Percentiles rank a stretch among this genome's conserved stretches.
Conservation (phyloP, 2,329 filamentous ascomycete genomes). For the Fusarium luffae region DNA sequence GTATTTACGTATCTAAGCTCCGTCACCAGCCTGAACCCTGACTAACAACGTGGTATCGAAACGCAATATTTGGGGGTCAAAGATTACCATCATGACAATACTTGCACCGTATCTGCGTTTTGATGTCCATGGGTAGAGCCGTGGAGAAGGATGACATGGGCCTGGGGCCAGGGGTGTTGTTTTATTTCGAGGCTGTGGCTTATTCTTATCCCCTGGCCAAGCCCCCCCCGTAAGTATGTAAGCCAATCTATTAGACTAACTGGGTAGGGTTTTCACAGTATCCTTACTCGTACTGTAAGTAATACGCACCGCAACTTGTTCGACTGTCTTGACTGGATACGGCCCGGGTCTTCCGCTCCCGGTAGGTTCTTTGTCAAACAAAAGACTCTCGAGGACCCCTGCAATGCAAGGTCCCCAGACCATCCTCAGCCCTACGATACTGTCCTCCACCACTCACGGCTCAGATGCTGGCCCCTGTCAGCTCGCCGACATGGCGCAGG, state of each 20-base stretch:
- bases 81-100: not conserved
- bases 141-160: conserved; percentile 15
- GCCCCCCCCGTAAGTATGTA: conserved; percentile 20
- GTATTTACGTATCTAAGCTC: conserved; percentile 29
- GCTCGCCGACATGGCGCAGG: conserved; percentile 42
- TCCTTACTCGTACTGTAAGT: not conserved
- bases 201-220: conserved; percentile 31
- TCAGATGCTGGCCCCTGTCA: conserved; percentile 33
- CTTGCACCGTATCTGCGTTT: not conserved
- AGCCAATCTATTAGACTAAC: conserved; percentile 11
- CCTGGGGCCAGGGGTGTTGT: conserved; percentile 22
- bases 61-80: conserved; percentile 9
- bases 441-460: conserved; percentile 31
- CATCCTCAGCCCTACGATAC: conserved; percentile 38
- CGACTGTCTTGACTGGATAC: conserved; percentile 19
- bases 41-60: not conserved
- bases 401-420: conserved; percentile 27
- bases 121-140: conserved; percentile 17
- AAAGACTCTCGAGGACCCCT: conserved; percentile 12
- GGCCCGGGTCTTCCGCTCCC: conserved; percentile 33
- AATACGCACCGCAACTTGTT: conserved; percentile 21
- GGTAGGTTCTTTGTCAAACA: conserved; percentile 5
- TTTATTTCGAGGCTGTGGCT: conserved; percentile 39
- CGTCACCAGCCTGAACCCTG: conserved; percentile 1
- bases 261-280: not conserved